A percentile compares a stretch with the other conserved stretches of the same genome.
phyloP scores from a whole-genome alignment of 257 asterid species.

The Ilex asprella region DNA sequence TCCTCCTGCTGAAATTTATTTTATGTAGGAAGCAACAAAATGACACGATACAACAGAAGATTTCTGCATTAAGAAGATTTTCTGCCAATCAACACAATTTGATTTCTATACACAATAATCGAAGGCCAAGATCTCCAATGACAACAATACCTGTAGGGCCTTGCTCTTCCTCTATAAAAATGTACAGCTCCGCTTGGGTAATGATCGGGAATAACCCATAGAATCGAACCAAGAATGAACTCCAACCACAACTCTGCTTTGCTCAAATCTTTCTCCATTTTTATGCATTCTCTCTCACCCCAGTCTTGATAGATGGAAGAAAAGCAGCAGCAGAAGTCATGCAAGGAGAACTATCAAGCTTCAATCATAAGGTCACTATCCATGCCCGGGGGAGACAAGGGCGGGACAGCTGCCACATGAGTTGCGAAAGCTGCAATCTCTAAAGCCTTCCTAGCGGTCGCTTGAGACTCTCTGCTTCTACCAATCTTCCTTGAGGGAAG shows the following conservation, averaged over 20 bases:
- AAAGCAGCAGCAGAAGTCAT: conserved; percentile 42
- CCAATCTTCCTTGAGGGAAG: conserved; percentile 68
- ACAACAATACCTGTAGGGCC: neutral
- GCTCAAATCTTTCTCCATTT: conserved; percentile 50
- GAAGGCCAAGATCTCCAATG: conserved; percentile 13
- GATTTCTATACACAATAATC: conserved; percentile 29
- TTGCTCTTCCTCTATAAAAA: conserved; percentile 22
- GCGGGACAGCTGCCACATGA: conserved; percentile 69
- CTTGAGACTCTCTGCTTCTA: conserved; percentile 32
- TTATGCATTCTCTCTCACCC: conserved; percentile 12
- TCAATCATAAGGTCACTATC: conserved; percentile 40
- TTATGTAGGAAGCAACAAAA: too few relatives aligned
- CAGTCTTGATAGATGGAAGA: conserved; percentile 28
- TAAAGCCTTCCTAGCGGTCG: conserved; percentile 50
- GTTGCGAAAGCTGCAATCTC: conserved; percentile 16
- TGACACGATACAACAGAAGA: too few relatives aligned
- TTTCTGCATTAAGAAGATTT: neutral
- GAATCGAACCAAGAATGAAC: conserved; percentile 26
- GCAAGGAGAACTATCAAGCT: conserved; percentile 42
- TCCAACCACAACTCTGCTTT: conserved; percentile 30
- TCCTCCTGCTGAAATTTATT: too few relatives aligned
- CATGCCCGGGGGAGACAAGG: conserved; percentile 66
- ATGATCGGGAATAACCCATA: conserved; percentile 81
- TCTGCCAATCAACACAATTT: neutral
- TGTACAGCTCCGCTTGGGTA: conserved; percentile 98